Evolutionary conservation across 257 asterid species (phyloP), one percentile per base, ranked within the genome.

Genomic region (Solanum clarkiae): DNA sequence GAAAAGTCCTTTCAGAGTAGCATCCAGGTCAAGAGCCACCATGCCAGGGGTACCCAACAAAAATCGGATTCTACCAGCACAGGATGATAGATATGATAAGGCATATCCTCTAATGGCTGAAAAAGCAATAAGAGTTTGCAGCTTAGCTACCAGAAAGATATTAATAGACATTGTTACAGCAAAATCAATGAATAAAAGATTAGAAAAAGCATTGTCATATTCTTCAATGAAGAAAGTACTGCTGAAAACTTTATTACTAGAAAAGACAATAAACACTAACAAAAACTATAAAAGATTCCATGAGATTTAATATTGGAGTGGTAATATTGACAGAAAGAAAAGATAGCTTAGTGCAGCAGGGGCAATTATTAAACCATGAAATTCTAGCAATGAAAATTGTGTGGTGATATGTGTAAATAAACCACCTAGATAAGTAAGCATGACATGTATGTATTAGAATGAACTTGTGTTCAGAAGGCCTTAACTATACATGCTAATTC

Each of bases 81-180:
- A 95, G 81, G 98, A 94, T 86, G 98, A 94, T 81, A 97, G 95
- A 91, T 94, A 94, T 69, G 98, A 97, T 84, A 95, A 93, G 53
- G 99, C 99, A 85, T 97, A 95, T 88, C 99, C 99, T 91, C 98
- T 91, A 90, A 97, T 94, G 62, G 99, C 99, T 97, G 97, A 79
- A 90, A 54, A 88, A 81, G 74, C 47, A 84, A 89, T 53, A 49
- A 86, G 57, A 80, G n/a, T 20, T 63, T 81, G 57, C 53, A 26
- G 63, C 47, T 88, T 87, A 84, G 86, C 77, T 72, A 24, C 55
- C 36, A 56, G 29, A 84, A 53, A 53, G 63, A 32, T 22, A 66
- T 20, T 20, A 16, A 77, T 51, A 53, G 63, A 51, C 47, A 77
- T 5, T 51, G 17, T 79, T 53, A 17, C 17, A 79, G 65, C 10